Base-by-base conservation (phyloP, 2,329 filamentous ascomycete genomes). In the Raffaelea arxii region DNA sequence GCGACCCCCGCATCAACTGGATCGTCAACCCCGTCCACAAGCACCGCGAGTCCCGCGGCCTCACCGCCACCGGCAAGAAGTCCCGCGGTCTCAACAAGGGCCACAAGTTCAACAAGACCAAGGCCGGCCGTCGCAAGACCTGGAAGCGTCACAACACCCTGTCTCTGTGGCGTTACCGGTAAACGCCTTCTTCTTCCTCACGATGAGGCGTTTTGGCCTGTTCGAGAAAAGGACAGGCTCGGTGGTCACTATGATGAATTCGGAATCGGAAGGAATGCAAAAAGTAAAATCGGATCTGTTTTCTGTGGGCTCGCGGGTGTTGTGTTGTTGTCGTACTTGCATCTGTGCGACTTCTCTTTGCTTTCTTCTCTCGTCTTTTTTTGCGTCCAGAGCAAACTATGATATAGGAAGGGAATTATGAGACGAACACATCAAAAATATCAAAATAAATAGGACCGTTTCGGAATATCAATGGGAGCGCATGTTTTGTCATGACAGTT, bases 91-190 rank as follows among this genome's bases (percentile, higher is more conserved):
- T 98, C 77, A 92, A 92, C 84, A 95, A 95, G 83, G 92, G 92
- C 63, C 91, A 97, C 77, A 82, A 85, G 67, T 98, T 87, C 89
- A 95, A 91, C 88, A 95, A 98, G 81, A 98, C 92, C 72, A 79
- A 78, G 61, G 86, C 89, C 63, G 92, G 92, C 66, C 83, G 92
- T 73, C 91, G 94, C 80, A 96, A 98, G 89, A 98, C 91, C 71
- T 98, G 92, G 94, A 95, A 95, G 87, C 82, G 86, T 71, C 89
- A 95, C 81, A 98, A 98, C 86, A 98, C 91, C 72, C 84, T 95
- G 70, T 94, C 86, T 65, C 87, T 95, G 71, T 96, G 91, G 90
- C 83, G 90, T 73, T 96, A 96, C 86, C 82, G 90, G 75, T 95
- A 86, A 75, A 60, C 53, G 55, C n/a, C n/a, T n/a, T n/a, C n/a